Percentiles rank a stretch among this genome's conserved stretches.
phyloP scores from a whole-genome alignment of 371 early-diverging fungal genomes.

The Parasitella parasitica region DNA sequence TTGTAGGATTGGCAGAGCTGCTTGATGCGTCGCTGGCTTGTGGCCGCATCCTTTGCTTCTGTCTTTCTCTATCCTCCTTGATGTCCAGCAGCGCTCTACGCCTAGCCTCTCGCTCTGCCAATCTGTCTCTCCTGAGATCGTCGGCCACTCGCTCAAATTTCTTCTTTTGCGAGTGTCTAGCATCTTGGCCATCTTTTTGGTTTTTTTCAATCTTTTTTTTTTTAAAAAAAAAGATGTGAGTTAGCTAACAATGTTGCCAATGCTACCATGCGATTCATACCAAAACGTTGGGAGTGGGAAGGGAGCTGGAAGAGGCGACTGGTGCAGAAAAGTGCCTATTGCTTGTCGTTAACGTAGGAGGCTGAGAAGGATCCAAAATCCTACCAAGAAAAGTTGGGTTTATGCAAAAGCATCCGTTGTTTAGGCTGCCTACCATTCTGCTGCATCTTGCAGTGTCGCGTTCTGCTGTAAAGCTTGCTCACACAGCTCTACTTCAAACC shows the following conservation, averaged over 20 bases:
- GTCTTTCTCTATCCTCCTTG: constrained; percentile 27
- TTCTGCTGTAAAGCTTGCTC: constrained; percentile 24
- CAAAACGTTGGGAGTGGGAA: background rate
- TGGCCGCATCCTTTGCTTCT: background rate
- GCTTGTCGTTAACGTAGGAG: background rate
- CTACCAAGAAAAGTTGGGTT: background rate
- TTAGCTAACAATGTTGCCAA: too few species aligned
- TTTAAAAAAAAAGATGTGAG: background rate
- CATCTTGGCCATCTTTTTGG: background rate
- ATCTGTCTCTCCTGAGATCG: constrained; percentile 3
- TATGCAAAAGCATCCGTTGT: background rate
- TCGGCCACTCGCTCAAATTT: constrained; percentile 3
- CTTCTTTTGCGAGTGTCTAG: background rate
- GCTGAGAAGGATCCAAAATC: constrained; percentile 5
- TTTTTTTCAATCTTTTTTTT: background rate
- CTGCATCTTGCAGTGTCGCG: constrained; percentile 30
- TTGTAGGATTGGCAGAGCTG: background rate
- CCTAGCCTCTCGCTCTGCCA: constrained; percentile 20
- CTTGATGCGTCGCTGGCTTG: background rate
- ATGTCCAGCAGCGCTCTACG: constrained; percentile 25
- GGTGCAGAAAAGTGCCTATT: background rate
- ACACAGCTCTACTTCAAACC: constrained; percentile 36
- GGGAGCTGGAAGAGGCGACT: background rate
- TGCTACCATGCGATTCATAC: background rate
- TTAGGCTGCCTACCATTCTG: constrained; percentile 26